Evolutionary conservation across 768 basidiomycete species (phyloP).

Genomic region (Boletus insuetus): DNA sequence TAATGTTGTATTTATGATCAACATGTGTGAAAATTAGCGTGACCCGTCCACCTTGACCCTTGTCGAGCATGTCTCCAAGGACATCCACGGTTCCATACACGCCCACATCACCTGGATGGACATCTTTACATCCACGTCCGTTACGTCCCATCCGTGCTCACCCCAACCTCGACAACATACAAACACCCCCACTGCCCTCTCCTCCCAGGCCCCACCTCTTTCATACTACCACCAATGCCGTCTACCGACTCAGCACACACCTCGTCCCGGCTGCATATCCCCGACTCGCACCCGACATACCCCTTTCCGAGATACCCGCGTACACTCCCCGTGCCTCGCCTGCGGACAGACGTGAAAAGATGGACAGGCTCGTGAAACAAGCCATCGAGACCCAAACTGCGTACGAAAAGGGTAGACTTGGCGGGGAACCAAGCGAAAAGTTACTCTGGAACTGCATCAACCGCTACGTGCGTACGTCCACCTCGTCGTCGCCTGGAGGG

Average conservation of each 20-base stretch:
- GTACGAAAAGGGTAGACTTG: constrained; percentile 18
- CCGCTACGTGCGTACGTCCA: constrained; percentile 47
- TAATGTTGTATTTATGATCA: too few species aligned
- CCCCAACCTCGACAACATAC: constrained; percentile 3
- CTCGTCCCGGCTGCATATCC: constrained; percentile 31
- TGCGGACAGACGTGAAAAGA: constrained; percentile 9
- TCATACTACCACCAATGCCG: constrained; percentile 13
- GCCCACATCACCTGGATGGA: constrained; percentile 17
- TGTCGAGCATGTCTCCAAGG: not conserved
- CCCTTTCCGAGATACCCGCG: constrained; percentile 20
- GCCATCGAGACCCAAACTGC: constrained; percentile 13
- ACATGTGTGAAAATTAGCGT: too few species aligned
- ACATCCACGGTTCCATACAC: constrained; percentile 20
- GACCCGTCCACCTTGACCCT: too few species aligned
- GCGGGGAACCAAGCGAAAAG: constrained; percentile 17
- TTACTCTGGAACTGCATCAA: constrained; percentile 72
- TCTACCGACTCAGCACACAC: constrained; percentile 29
- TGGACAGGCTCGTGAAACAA: constrained; percentile 16
- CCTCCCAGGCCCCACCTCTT: constrained; percentile 19
- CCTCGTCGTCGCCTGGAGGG: not conserved
- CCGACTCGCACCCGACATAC: constrained; percentile 20
- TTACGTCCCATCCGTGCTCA: constrained; percentile 12
- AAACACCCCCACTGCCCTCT: constrained; percentile 20
- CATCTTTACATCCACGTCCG: constrained; percentile 21
- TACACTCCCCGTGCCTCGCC: not conserved